Evolutionary conservation across 192 early-diverging fungal genomes (phyloP), one percentile per base, ranked within the genome.

Genomic region (Coemansia sp.): DNA sequence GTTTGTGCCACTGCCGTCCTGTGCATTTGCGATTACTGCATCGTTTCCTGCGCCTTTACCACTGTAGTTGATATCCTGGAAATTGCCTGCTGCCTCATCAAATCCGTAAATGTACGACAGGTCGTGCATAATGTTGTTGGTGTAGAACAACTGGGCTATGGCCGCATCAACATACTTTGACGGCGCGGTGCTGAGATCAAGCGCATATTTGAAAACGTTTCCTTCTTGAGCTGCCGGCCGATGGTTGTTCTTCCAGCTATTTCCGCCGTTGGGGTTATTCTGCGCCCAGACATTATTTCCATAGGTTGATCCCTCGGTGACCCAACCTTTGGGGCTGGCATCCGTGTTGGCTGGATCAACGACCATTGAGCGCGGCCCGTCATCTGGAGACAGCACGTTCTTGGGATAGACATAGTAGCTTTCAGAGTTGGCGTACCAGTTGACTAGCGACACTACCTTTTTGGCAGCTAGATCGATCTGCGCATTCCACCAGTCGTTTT

Each of bases 201-300:
- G 71, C 45, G 88, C 71, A 64, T 86, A 92, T 72, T 94, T 87
- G 81, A 95, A 95, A 8, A 35, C 43, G 41, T 27, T 19, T 57
- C 35, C 25, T 10, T n/a, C 22, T 16, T 55, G 37, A 7, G 54
- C 56, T 16, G 29, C 61, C 0, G 69, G 93, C 17, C 93, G 86
- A 66, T 90, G 77, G 74, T 94, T 94, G 82, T 86, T 82, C 58
- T 87, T 62, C 93, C 93, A 97, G n/a, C 80, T 75, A 43, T 79
- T 82, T 16, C 87, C 87, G 38, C 93, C 92, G 50, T 83, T 82
- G 4, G 88, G 86, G 71, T 97, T 97, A 62, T 90, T 89, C 43
- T 95, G 93, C n/a, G 94, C 93, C 72, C 85, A 94, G n/a, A 91
- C 95, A 72, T 98, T 98, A 84, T 95, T 98, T 22, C 95, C 95